Conservation (phyloP, 192 early-diverging fungal genomes). For the Coemansia sp. region DNA sequence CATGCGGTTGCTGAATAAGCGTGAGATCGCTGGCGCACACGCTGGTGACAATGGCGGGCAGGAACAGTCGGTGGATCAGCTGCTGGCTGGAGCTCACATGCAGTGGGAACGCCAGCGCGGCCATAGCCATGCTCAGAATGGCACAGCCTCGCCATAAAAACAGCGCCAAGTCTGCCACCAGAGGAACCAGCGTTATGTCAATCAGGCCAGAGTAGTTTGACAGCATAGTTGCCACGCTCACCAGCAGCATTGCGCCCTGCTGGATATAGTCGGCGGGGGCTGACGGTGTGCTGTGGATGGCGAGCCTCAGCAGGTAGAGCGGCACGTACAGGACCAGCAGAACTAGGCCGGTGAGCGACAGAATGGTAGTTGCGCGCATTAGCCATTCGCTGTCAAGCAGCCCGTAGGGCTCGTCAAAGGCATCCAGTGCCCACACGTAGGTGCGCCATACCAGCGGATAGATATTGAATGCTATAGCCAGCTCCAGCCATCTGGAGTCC, state of each 20-base stretch:
- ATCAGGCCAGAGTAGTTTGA: constrained; percentile 27
- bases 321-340: constrained; percentile 13
- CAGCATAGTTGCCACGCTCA: constrained; percentile 11
- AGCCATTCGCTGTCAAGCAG: not conserved
- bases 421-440: not conserved
- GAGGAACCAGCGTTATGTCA: constrained; percentile 25
- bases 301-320: not conserved
- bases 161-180: constrained; percentile 25
- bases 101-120: not conserved
- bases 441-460: constrained; percentile 16
- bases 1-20: constrained; percentile 4
- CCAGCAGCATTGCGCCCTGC: not conserved
- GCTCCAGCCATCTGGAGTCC: constrained; percentile 5
- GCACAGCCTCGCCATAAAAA: constrained; percentile 25
- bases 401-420: not conserved
- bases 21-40: constrained; percentile 24
- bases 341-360: constrained; percentile 3
- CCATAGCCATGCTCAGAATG: not conserved
- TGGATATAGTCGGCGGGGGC: not conserved
- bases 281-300: not conserved
- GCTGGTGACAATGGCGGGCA: constrained; percentile 16
- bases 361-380: not conserved
- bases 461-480: not conserved
- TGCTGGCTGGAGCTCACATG: not conserved
- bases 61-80: constrained; percentile 13